Base-by-base conservation (phyloP, 1,139 yeast genomes). In the Debaryomycetaceae sp. region DNA sequence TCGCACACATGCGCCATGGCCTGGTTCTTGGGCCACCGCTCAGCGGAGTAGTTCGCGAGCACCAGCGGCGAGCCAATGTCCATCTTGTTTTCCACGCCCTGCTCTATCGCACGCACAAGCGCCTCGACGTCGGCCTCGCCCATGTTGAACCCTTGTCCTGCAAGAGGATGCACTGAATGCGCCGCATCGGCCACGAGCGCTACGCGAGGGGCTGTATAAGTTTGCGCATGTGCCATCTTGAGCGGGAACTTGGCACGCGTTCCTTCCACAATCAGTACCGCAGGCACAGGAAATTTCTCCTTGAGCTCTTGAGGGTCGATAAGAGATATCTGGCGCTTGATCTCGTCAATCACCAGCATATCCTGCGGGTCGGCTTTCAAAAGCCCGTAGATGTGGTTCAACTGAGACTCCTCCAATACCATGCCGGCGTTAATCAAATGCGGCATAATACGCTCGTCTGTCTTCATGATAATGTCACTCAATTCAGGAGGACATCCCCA, bases 131-230 rank as follows among this genome's bases (percentile, higher is more conserved):
- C 99, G 22, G 80, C 77, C 51, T 87, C 96, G n/a, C 98, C 98
- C 95, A 90, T 86, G 51, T 90, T 90, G 35, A 90, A 68, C n/a
- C 99, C 98, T 55, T 92, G 98, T 4, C 99, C 99, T 2, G 97
- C 97, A 35, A 90, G 63, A 3, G 99, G 98, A 51, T 90, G 98
- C 1, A 95, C 83, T 0, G 97, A 79, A 43, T 90, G 99, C 0
- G 97, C 98, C 1, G 99, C 98, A 54, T 90, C 99, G 14, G 98
- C 98, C 7, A 90, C 80, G 14, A 90, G 61, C 0, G 97, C 98
- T 21, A 87, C 70, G 39, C 98, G 65, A 4, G 82, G 87, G 1
- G 75, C 73, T n/a, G 83, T 73, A 49, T 92, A 90, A 1, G 82
- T 72, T 45, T 90, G 97, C 3, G 95, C 94, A 47, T 92, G 97